These are phyloP conservation scores for Phytophthora idaei DNA, from an alignment of 352 stramenopile genomes.

Conservation along the genomic window DNA sequence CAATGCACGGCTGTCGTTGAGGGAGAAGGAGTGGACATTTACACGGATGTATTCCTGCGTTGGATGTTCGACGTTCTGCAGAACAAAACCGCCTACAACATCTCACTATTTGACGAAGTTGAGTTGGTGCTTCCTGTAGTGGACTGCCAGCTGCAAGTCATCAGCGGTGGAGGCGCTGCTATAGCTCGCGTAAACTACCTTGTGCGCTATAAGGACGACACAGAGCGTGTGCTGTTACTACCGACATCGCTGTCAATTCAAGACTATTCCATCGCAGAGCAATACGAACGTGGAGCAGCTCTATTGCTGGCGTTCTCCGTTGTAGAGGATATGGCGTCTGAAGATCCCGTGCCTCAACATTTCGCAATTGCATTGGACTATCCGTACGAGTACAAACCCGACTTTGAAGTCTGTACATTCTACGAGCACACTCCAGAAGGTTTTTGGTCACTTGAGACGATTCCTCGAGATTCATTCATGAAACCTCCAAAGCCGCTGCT, in stretches of 20 bases:
- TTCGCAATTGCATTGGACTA: constrained; percentile 37
- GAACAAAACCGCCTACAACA: constrained; percentile 43
- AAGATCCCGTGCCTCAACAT: constrained; percentile 24
- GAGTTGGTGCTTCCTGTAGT: constrained; percentile 37
- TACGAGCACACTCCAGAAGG: constrained; percentile 19
- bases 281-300: constrained; percentile 32
- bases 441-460: constrained; percentile 33
- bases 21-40: constrained; percentile 29
- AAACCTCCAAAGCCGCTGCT: constrained; percentile 30
- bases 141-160: constrained; percentile 19
- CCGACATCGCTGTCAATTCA: constrained; percentile 34
- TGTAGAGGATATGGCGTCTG: constrained; percentile 32
- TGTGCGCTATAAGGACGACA: constrained; percentile 28
- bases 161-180: constrained; percentile 14
- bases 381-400: constrained; percentile 37
- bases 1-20: constrained; percentile 10
- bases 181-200: constrained; percentile 40
- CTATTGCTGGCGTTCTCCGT: constrained; percentile 30
- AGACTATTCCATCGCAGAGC: constrained; percentile 36
- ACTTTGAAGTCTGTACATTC: constrained; percentile 34
- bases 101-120: constrained; percentile 34
- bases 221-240: constrained; percentile 32
- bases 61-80: constrained; percentile 36
- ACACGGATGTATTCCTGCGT: constrained; percentile 37
- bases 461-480: constrained; percentile 25